Base-by-base conservation (phyloP, 768 basidiomycete genomes). In the Hirschioporus abietinus region DNA sequence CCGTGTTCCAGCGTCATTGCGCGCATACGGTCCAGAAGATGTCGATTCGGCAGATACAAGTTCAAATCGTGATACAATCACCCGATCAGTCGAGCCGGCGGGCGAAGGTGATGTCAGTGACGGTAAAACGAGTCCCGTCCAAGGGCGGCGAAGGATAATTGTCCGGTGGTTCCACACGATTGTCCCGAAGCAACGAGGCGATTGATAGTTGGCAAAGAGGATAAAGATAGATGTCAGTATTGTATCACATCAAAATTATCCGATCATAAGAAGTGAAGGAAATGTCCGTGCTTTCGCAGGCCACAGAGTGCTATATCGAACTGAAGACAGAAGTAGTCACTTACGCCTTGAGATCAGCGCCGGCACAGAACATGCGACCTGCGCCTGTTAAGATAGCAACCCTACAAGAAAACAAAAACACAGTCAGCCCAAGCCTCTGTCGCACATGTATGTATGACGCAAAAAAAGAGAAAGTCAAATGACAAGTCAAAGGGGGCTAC, bases 281-380 rank as follows among this genome's bases (percentile, higher is more conserved):
- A 52, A 12, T 20, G 42, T 20, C 42, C 42, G 42, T 52, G 42
- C 42, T 52, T 52, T 52, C 42, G 20, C 42, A 52, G 12, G 42
- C 42, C 7, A 20, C 42, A 26, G 24, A 63, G 42, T 23, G n/a
- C n/a, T n/a, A n/a, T n/a, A n/a, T n/a, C 58, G 35, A 60, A 66
- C 35, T 36, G 35, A 15, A 36, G 15, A 36, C 35, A 36, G 12
- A 64, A 65, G 23, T 3, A 63, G 34, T 6, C 4, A 81, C 86
- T 66, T 73, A 91, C 90, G 83, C 84, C 76, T 87, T 87, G 63
- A 93, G 80, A 75, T 93, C 92, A 52, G 89, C 90, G 18, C 92
- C 92, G 18, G 91, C 90, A 70, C 91, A 92, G 76, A 94, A 94
- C 0, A 82, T 72, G 59, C 86, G 84, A 12, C 91, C 91, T 68